Evolutionary conservation across 1,139 yeast species (phyloP).

Genomic region (Geotrichum carabidarum): DNA sequence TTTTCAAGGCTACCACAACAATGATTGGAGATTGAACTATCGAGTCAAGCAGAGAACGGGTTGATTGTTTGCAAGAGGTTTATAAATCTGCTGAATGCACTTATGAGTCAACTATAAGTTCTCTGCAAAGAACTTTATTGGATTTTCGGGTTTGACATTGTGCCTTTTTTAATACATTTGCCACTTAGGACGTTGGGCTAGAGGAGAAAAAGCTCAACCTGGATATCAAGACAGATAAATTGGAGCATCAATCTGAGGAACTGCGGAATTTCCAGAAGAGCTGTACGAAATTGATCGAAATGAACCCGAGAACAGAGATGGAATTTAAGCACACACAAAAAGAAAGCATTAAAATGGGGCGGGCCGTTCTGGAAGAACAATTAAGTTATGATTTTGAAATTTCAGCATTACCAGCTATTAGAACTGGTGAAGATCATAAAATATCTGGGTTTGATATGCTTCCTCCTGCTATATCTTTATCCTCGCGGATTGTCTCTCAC

Average conservation of each 20-base stretch:
- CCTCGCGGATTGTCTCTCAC: not conserved
- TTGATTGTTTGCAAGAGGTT: conserved; percentile 24
- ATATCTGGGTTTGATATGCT: not conserved
- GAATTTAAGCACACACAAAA: not conserved
- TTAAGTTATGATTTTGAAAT: not conserved
- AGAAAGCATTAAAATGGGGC: not conserved
- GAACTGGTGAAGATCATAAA: not conserved
- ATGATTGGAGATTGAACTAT: not conserved
- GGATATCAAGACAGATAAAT: not conserved
- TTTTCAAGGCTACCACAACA: too few relatives aligned
- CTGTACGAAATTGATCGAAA: conserved; percentile 7
- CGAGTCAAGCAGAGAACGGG: conserved; percentile 23
- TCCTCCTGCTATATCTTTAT: not conserved
- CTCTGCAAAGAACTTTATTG: conserved; percentile 25
- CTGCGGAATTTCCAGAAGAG: conserved; percentile 15
- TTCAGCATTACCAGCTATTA: not conserved
- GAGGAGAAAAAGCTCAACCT: conserved; percentile 15
- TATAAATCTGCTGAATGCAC: conserved; percentile 26
- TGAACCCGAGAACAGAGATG: conserved; percentile 14
- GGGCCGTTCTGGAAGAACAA: conserved; percentile 1
- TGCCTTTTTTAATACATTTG: not conserved
- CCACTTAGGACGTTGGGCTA: conserved; percentile 13
- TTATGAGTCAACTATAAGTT: conserved; percentile 27
- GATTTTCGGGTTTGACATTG: conserved; percentile 6
- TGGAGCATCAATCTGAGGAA: not conserved